Evolutionary conservation across 805 yeast genomes (phyloP).

Genomic region (Candida odintsovae): DNA sequence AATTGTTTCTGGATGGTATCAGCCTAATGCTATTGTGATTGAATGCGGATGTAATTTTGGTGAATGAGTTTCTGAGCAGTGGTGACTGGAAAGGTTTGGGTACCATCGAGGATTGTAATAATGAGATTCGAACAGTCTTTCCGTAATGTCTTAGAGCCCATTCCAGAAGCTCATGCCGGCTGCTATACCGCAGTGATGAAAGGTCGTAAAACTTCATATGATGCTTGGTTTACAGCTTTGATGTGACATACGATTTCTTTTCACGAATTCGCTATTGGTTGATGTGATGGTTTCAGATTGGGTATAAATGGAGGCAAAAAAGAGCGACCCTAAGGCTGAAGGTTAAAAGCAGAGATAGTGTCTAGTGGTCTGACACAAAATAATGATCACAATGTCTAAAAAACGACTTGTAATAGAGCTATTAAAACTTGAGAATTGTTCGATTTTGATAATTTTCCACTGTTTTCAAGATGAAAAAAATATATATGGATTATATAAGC

Average conservation of each 20-base stretch:
- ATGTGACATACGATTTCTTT: not conserved
- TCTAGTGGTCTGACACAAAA: not conserved
- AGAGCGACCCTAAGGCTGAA: not conserved
- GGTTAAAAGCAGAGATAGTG: not conserved
- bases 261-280: not conserved
- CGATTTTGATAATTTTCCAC: not conserved
- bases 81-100: not conserved
- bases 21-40: not conserved
- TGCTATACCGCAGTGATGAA: not conserved
- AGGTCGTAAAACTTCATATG: not conserved
- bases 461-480: not conserved
- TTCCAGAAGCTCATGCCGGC: not conserved
- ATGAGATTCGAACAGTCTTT: not conserved
- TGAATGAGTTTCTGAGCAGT: not conserved
- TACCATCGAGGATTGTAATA: not conserved
- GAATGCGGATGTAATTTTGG: not conserved
- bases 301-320: not conserved
- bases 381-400: not conserved
- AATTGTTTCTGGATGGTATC: not conserved
- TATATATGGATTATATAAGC: no score
- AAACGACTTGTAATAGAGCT: not conserved
- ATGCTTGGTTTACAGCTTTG: not conserved
- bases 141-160: not conserved
- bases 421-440: not conserved
- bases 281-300: not conserved